phyloP scores from a whole-genome alignment of 2,329 filamentous ascomycete genomes.

The Chalara sp. region DNA sequence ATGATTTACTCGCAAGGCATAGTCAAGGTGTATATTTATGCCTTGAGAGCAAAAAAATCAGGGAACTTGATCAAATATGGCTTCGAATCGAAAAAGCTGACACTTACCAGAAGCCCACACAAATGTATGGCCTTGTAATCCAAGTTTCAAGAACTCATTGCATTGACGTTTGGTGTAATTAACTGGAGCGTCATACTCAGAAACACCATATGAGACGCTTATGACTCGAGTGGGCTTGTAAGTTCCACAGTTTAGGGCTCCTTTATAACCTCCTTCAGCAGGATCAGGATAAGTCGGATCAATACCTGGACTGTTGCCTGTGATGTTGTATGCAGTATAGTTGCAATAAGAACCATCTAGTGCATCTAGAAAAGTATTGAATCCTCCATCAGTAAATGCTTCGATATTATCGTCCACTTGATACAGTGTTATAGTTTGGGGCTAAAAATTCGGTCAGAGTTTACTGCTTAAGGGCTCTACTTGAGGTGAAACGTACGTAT shows the following conservation, averaged over 20 bases:
- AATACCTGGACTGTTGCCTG: conserved; percentile 31
- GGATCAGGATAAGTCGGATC: conserved; percentile 38
- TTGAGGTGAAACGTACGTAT: not conserved
- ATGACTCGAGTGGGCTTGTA: conserved; percentile 32
- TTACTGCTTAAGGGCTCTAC: not conserved
- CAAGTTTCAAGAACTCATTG: conserved; percentile 56
- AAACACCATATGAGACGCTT: conserved; percentile 60
- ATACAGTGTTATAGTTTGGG: conserved; percentile 21
- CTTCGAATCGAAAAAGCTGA: too few relatives aligned
- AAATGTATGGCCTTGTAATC: conserved; percentile 60
- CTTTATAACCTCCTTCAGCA: conserved; percentile 33
- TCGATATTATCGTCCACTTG: conserved; percentile 18
- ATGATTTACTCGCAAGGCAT: too few relatives aligned
- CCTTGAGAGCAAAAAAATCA: too few relatives aligned
- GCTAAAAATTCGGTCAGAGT: conserved; percentile 14
- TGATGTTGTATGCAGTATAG: conserved; percentile 36
- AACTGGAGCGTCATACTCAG: conserved; percentile 56
- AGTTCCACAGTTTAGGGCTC: conserved; percentile 15
- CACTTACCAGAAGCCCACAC: conserved; percentile 24
- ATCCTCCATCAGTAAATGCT: conserved; percentile 5
- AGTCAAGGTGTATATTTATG: too few relatives aligned
- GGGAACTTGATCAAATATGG: too few relatives aligned
- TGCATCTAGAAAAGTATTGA: conserved; percentile 25
- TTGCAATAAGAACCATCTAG: conserved; percentile 35
- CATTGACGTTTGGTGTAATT: conserved; percentile 57